Percentiles rank a stretch among this genome's conserved stretches.
Conservation (phyloP, 257 asterid genomes). For the Cruciata laevipes region DNA sequence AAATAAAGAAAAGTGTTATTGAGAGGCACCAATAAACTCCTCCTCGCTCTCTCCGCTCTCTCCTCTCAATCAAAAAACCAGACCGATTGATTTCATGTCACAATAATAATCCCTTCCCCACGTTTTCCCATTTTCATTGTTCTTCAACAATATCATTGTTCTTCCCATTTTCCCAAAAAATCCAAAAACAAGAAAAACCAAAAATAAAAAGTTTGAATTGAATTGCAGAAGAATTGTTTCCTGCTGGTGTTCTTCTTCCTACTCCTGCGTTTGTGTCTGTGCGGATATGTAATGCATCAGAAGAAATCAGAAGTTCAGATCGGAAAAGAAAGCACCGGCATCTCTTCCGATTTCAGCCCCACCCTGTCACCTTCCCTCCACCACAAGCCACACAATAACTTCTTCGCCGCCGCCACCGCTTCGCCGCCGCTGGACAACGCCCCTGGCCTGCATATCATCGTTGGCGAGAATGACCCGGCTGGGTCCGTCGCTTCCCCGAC, state of each 20-base stretch:
- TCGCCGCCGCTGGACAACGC: conserved; percentile 15
- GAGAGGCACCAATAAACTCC: conserved; percentile 15
- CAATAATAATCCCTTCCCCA: not conserved
- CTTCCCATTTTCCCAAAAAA: not conserved
- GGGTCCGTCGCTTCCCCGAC: conserved; percentile 21
- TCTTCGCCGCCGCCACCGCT: conserved; percentile 30
- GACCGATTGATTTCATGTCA: not conserved
- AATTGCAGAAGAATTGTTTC: not conserved
- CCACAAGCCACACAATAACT: conserved; percentile 36
- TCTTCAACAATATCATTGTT: not conserved
- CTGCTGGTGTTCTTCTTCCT: not conserved
- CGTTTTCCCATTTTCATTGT: not conserved
- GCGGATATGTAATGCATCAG: conserved; percentile 82
- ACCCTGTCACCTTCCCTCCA: conserved; percentile 51
- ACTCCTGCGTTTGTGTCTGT: not conserved
- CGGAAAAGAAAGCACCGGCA: conserved; percentile 98
- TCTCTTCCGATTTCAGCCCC: conserved; percentile 98
- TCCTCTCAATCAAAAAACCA: not conserved
- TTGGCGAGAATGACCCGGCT: conserved; percentile 54
- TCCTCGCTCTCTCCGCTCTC: conserved; percentile 34
- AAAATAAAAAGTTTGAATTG: not conserved
- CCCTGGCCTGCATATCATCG: conserved; percentile 41
- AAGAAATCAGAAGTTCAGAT: conserved; percentile 93
- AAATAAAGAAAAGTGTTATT: not conserved
- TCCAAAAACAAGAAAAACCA: not conserved